Percentiles rank a stretch among this genome's conserved stretches.
phyloP scores from a whole-genome alignment of 176 grass and related monocot genomes.

The Pharus latifolius region DNA sequence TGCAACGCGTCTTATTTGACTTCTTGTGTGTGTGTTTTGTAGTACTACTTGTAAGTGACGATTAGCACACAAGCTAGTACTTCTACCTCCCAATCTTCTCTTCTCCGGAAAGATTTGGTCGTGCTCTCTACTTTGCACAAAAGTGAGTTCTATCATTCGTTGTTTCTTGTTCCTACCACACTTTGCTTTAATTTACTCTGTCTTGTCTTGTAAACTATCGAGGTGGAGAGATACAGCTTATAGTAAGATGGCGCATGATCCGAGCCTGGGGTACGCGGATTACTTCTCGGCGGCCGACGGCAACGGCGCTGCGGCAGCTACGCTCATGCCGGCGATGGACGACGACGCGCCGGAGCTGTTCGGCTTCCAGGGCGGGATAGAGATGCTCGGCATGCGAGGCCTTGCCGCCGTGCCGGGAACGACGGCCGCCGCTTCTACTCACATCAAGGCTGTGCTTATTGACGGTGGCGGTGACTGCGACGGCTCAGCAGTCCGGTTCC shows the following conservation, averaged over 20 bases:
- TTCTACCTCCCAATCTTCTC: background rate
- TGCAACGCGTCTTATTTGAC: constrained; percentile 23
- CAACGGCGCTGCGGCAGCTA: constrained; percentile 2
- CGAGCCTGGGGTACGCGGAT: constrained; percentile 43
- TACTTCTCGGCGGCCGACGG: constrained; percentile 38
- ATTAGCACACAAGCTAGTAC: background rate
- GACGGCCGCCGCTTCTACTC: background rate
- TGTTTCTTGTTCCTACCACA: background rate
- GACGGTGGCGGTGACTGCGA: background rate
- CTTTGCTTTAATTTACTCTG: background rate
- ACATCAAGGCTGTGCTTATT: constrained; percentile 18
- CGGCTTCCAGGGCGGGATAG: constrained; percentile 52
- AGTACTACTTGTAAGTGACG: background rate
- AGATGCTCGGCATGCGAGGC: constrained; percentile 50
- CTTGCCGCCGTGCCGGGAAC: constrained; percentile 19
- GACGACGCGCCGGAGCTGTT: constrained; percentile 46
- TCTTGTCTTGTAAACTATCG: background rate
- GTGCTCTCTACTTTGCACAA: constrained; percentile 11
- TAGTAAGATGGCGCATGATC: constrained; percentile 59
- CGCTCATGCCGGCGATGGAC: constrained; percentile 42
- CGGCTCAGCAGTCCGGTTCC: constrained; percentile 26
- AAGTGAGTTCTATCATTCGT: constrained; percentile 19
- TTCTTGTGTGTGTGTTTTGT: background rate
- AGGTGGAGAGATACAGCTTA: too few relatives aligned
- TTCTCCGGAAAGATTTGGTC: constrained; percentile 31